These are phyloP conservation scores for Suillus clintonianus DNA, from an alignment of 768 basidiomycete genomes.

Conservation along the genomic window DNA sequence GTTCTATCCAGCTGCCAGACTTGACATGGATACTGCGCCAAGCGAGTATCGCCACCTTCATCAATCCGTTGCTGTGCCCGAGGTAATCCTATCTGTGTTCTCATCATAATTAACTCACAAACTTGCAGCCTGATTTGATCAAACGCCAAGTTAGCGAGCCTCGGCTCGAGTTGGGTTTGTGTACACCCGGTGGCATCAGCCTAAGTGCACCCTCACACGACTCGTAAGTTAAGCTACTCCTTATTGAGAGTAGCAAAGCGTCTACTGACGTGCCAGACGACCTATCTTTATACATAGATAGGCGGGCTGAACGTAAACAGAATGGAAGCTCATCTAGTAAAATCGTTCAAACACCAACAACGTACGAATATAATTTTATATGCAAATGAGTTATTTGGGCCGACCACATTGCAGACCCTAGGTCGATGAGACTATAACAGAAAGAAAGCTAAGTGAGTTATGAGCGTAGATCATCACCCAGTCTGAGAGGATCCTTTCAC, in stretches of 20 bases:
- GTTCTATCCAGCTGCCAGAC: neutral
- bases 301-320: neutral
- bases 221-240: neutral
- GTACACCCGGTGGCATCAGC: no score
- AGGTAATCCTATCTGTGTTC: neutral
- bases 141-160: neutral
- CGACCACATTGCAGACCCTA: neutral
- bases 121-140: neutral
- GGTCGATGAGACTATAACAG: neutral
- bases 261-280: neutral
- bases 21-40: neutral
- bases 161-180: neutral
- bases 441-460: neutral
- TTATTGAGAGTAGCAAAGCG: neutral
- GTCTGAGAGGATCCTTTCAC: neutral
- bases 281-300: neutral
- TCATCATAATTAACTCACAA: neutral
- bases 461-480: neutral
- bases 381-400: neutral
- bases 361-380: neutral
- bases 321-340: neutral
- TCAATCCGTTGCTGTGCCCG: conserved; percentile 1
- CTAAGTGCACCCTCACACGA: neutral
- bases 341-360: neutral
- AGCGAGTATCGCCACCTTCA: neutral